Conservation (phyloP, 257 asterid species). For the Schizonepeta tenuifolia region DNA sequence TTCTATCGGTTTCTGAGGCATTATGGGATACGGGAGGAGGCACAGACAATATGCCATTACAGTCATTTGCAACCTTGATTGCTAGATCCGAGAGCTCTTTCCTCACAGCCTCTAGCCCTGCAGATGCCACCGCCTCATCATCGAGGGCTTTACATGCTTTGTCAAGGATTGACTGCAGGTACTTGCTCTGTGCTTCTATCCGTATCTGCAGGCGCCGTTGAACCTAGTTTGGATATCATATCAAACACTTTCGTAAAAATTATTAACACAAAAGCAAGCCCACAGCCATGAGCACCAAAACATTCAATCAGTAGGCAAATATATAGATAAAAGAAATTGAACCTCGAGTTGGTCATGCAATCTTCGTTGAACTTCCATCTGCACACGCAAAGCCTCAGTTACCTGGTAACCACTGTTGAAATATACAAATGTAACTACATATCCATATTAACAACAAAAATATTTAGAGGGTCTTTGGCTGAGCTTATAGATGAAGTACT, state of each 20-base stretch:
- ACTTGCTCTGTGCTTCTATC: slow-evolving; percentile 65
- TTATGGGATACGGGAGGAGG: slow-evolving; percentile 44
- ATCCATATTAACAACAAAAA: not conserved
- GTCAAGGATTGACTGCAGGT: slow-evolving; percentile 57
- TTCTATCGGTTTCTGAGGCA: slow-evolving; percentile 36
- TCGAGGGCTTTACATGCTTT: slow-evolving; percentile 64
- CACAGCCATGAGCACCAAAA: not conserved
- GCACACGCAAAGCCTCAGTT: slow-evolving; percentile 91
- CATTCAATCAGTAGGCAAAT: not conserved
- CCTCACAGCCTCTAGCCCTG: slow-evolving; percentile 64
- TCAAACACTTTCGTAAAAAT: not conserved
- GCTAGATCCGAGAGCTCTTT: slow-evolving; percentile 73
- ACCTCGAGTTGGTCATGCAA: slow-evolving; percentile 95
- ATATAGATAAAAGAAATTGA: slow-evolving; percentile 3
- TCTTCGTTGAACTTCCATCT: slow-evolving; percentile 89
- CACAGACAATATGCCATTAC: slow-evolving; percentile 38
- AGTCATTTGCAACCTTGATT: slow-evolving; percentile 63
- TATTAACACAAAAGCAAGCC: not conserved
- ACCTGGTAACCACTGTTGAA: slow-evolving; percentile 79
- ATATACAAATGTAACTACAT: slow-evolving; percentile 27
- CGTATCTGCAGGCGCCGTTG: slow-evolving; percentile 57
- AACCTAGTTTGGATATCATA: slow-evolving; percentile 39
- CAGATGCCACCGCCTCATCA: slow-evolving; percentile 48
- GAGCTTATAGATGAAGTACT: slow-evolving; percentile 60
- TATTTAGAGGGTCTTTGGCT: too few relatives aligned